Base-by-base conservation (phyloP, 169 alveolate species). In the Plasmodium malariae region DNA sequence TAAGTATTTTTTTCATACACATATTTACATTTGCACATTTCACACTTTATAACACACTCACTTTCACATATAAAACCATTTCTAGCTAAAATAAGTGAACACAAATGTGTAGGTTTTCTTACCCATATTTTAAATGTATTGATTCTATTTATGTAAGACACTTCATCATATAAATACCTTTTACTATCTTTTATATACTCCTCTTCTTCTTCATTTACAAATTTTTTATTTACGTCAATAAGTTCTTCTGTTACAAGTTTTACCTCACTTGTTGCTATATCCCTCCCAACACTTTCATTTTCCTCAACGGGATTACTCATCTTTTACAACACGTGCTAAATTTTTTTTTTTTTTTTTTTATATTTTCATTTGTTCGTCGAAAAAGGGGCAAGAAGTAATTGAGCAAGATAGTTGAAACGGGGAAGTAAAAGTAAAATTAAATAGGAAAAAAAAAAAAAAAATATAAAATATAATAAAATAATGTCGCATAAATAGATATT, bases 31-130 rank as follows among this genome's bases (percentile, higher is more conserved):
- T 34, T 17, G 17, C 91, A 83, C 49, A 68, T 68, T 83, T 83
- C 91, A 34, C 91, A 83, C 26, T 37, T 54, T 54, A 83, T 59
- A 9, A 49, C 28, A 51, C 12, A 24, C 36, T 83, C 86, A 83
- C 43, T 57, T 83, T 83, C 63, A 67, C 91, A 83, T 51, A 83
- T 45, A 45, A 43, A 83, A 21, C 91, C 91, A 43, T 68, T 83
- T 30, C 91, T 83, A 51, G 91, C 91, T 57, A 83, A 83, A 21
- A 83, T 60, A 14, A 83, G 30, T 1, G 91, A 51, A 51, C 73
- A 68, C 34, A 83, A 57, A 60, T 83, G 91, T 51, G 48, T 48
- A 12, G 91, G 91, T 37, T 83, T 83, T 26, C 37, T 67, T 67
- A 69, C 26, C 91, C 91, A 83, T 24, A 12, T 3, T 17, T 24